phyloP scores from a whole-genome alignment of 805 yeast genomes.

The Saccharomycodes ludwigii region DNA sequence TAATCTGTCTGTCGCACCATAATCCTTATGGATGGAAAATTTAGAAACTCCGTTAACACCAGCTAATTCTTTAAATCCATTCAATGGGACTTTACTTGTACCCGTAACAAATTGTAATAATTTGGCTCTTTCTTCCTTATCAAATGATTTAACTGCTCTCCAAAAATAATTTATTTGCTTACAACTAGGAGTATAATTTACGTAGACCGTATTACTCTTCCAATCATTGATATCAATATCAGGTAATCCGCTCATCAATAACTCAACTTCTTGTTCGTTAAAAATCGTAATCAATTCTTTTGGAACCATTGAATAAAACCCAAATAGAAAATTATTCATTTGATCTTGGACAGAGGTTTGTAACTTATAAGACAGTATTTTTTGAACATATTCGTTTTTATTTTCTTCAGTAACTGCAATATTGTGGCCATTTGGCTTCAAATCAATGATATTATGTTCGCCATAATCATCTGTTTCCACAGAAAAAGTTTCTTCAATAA shows the following conservation, averaged over 20 bases:
- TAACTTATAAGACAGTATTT: slow-evolving; percentile 77
- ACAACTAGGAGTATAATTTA: slow-evolving; percentile 70
- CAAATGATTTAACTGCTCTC: slow-evolving; percentile 94
- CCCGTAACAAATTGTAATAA: slow-evolving; percentile 94
- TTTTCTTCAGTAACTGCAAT: slow-evolving; percentile 83
- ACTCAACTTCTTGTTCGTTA: slow-evolving; percentile 91
- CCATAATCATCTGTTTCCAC: slow-evolving; percentile 92
- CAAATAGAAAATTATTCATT: slow-evolving; percentile 70
- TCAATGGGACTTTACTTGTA: slow-evolving; percentile 88
- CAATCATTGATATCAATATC: slow-evolving; percentile 94
- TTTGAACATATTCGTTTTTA: slow-evolving; percentile 77
- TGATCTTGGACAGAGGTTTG: slow-evolving; percentile 78
- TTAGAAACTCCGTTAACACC: slow-evolving; percentile 81
- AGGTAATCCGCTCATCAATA: slow-evolving; percentile 87
- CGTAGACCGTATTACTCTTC: slow-evolving; percentile 75
- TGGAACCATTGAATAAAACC: slow-evolving; percentile 85
- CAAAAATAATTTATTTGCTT: slow-evolving; percentile 94
- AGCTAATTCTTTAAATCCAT: slow-evolving; percentile 81
- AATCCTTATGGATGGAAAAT: slow-evolving; percentile 82
- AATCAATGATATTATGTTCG: slow-evolving; percentile 71
- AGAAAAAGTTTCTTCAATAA: slow-evolving; percentile 87
- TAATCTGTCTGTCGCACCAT: slow-evolving; percentile 70
- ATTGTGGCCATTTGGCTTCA: slow-evolving; percentile 70
- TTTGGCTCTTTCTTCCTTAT: slow-evolving; percentile 87
- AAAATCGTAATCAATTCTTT: slow-evolving; percentile 73